phyloP scores from a whole-genome alignment of 2,329 filamentous ascomycete species.

The Cercospora citrullina region DNA sequence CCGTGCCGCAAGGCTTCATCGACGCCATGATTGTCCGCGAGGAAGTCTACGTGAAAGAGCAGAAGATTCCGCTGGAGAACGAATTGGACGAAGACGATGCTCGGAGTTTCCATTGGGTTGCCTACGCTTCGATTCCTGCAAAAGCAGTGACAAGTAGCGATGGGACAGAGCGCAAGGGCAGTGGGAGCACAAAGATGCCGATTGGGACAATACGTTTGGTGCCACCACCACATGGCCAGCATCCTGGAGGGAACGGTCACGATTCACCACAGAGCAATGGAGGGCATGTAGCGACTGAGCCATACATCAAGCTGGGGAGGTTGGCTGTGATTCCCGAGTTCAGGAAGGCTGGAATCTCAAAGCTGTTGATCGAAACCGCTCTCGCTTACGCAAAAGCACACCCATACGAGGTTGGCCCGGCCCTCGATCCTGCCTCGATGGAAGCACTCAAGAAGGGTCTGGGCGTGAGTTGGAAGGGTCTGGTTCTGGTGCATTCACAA shows the following conservation, averaged over 20 bases:
- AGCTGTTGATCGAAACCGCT: slow-evolving; percentile 65
- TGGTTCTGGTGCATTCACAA: slow-evolving; percentile 80
- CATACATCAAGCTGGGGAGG: slow-evolving; percentile 79
- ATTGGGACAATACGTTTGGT: slow-evolving; percentile 79
- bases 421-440: slow-evolving; percentile 35
- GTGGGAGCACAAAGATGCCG: slow-evolving; percentile 51
- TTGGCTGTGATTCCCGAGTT: slow-evolving; percentile 64
- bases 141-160: slow-evolving; percentile 41
- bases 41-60: slow-evolving; percentile 59
- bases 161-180: slow-evolving; percentile 37
- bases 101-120: slow-evolving; percentile 81
- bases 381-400: slow-evolving; percentile 67
- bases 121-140: slow-evolving; percentile 65
- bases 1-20: slow-evolving; percentile 48
- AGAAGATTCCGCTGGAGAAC: slow-evolving; percentile 59
- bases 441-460: slow-evolving; percentile 39
- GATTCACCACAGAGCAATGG: slow-evolving; percentile 24
- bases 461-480: slow-evolving; percentile 64
- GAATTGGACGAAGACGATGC: slow-evolving; percentile 82
- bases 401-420: slow-evolving; percentile 48
- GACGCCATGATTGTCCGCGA: slow-evolving; percentile 61
- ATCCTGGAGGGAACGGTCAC: slow-evolving; percentile 32
- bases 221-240: slow-evolving; percentile 67
- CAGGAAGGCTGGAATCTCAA: slow-evolving; percentile 58
- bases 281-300: slow-evolving; percentile 59